Base-by-base conservation (phyloP, 306 rosid species). In the Cucumis cinereus region DNA sequence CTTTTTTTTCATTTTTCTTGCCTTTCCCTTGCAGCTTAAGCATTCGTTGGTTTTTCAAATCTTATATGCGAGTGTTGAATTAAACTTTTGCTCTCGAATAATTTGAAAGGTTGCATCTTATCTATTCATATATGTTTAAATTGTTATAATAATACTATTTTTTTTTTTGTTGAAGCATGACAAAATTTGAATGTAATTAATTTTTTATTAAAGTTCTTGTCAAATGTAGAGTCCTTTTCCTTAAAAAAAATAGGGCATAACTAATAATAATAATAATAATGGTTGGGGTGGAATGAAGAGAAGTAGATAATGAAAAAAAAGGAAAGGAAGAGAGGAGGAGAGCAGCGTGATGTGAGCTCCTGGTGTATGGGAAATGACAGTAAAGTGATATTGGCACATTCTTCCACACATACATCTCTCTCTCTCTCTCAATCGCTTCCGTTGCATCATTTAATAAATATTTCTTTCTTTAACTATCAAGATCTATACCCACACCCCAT, bases 301-400 rank as follows among this genome's bases (percentile, higher is more conserved):
- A 49, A 17, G 22, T 52, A 52, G 57, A 52, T 52, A 52, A 52
- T 52, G 24, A 4, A 49, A 49, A 49, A n/a, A n/a, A n/a, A n/a
- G n/a, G 5, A 49, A 3, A 5, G 23, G 15, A 10, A 0, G 16
- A 1, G 15, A 11, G 10, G 2, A 8, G 30, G 35, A 30, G 35
- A 30, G 35, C 5, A 30, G 35, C 35, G 24, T 33, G 50, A 36
- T 36, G 10, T 36, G 49, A 38, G 33, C 73, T 67, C 73, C 53
- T 67, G 11, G 54, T 67, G 73, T 38, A 67, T 38, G 73, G 73
- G 73, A 67, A 67, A 67, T 67, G 73, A n/a, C 47, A 63, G 13
- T 63, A 3, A 13, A 10, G 2, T 49, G 16, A 49, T 7, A 13
- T 1, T 19, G 52, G 53, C 73, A 67, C 73, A 38, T 41, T n/a